These are phyloP conservation scores for Nitzschia sp. DNA, from an alignment of 108 stramenopile species.

Conservation along the genomic window DNA sequence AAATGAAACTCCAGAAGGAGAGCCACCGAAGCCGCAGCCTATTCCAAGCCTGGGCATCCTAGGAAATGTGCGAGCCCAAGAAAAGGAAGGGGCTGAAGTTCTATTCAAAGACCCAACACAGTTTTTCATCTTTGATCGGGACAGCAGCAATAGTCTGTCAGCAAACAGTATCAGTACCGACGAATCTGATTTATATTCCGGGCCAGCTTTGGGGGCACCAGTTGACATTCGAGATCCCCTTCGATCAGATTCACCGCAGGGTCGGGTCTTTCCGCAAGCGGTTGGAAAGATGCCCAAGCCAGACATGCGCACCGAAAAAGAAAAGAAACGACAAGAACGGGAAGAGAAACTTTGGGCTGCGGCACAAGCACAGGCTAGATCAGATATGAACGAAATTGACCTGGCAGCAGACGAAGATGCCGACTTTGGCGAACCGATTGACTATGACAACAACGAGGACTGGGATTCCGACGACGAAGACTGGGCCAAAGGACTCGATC, in stretches of 20 bases:
- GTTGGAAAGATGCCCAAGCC: constrained; percentile 67
- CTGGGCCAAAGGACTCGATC: constrained; percentile 73
- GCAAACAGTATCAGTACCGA: constrained; percentile 17
- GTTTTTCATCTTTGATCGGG: constrained; percentile 79
- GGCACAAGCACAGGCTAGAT: constrained; percentile 55
- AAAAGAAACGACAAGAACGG: constrained; percentile 83
- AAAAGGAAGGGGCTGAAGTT: constrained; percentile 71
- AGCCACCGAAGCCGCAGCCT: constrained; percentile 54
- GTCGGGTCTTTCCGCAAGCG: constrained; percentile 60
- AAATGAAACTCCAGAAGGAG: constrained; percentile 48
- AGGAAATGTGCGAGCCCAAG: constrained; percentile 71
- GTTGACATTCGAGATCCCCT: constrained; percentile 66
- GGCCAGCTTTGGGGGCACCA: constrained; percentile 69
- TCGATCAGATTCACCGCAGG: constrained; percentile 38
- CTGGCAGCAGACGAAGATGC: constrained; percentile 57
- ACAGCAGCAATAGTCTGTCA: constrained; percentile 12
- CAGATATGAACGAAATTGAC: constrained; percentile 50
- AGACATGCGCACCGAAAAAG: constrained; percentile 74
- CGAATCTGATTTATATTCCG: constrained; percentile 29
- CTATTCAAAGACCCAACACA: constrained; percentile 72
- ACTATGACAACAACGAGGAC: constrained; percentile 30
- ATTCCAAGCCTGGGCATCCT: constrained; percentile 70
- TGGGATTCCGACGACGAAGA: constrained; percentile 68
- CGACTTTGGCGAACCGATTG: constrained; percentile 33
- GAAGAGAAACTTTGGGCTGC: constrained; percentile 74